Evolutionary conservation across 1,139 yeast genomes (phyloP).

Genomic region (Lodderomyces oxycetoniae): DNA sequence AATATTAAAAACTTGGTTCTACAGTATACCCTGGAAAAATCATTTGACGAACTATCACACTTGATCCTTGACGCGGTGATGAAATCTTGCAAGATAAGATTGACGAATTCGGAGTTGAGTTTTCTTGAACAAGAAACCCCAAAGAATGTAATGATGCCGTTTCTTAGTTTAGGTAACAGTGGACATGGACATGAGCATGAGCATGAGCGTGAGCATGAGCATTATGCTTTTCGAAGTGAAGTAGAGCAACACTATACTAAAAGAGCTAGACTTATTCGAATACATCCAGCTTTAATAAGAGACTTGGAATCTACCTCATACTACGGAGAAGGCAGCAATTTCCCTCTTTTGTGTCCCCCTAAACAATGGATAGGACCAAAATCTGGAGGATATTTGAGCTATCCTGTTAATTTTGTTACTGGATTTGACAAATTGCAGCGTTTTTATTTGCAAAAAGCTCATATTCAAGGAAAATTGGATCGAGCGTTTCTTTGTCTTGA

Average conservation of each 20-base stretch:
- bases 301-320: background rate
- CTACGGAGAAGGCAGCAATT: slow-evolving; percentile 4
- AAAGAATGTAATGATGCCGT: no score
- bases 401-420: slow-evolving; percentile 24
- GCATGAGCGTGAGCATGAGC: no score
- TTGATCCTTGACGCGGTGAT: background rate
- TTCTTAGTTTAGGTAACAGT: no score
- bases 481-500: slow-evolving; percentile 30
- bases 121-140: no score
- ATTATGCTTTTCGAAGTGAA: no score
- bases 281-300: slow-evolving; percentile 1
- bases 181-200: no score
- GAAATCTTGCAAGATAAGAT: no score
- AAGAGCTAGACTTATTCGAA: background rate
- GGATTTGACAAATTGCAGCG: slow-evolving; percentile 19
- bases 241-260: no score
- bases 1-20: slow-evolving; percentile 2
- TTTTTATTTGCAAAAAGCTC: slow-evolving; percentile 24
- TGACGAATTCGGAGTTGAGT: no score
- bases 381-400: slow-evolving; percentile 33
- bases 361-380: slow-evolving; percentile 31
- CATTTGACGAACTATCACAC: slow-evolving; percentile 8
- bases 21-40: slow-evolving; percentile 6
- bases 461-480: slow-evolving; percentile 30
- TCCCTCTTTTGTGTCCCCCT: slow-evolving; percentile 42